phyloP scores from a whole-genome alignment of 2,329 filamentous ascomycete species.

The Aureobasidium subglaciale region DNA sequence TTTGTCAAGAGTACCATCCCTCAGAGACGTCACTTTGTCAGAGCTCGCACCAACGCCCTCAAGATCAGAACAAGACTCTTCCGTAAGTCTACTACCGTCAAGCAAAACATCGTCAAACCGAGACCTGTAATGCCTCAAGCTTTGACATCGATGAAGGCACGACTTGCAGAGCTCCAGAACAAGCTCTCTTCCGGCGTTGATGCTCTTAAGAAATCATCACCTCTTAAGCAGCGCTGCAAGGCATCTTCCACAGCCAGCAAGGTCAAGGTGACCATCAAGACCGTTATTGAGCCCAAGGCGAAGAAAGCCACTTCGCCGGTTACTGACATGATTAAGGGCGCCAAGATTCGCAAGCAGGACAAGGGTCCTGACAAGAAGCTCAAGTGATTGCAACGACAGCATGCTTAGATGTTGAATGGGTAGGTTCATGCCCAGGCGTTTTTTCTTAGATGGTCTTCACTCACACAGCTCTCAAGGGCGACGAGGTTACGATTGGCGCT shows the following conservation, averaged over 20 bases:
- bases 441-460: constrained; percentile 1
- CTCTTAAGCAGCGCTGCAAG: constrained; percentile 5
- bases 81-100: not conserved
- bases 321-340: not conserved
- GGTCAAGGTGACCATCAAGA: not conserved
- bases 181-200: not conserved
- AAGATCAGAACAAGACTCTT: constrained; percentile 9
- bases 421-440: constrained; percentile 2
- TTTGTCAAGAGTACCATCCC: constrained; percentile 9
- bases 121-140: not conserved
- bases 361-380: not conserved
- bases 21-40: constrained; percentile 1
- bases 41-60: constrained; percentile 12
- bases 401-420: not conserved
- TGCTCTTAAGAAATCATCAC: not conserved
- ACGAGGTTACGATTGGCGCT: not conserved
- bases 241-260: not conserved
- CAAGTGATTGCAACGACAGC: not conserved
- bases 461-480: not conserved
- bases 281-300: not conserved
- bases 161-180: not conserved
- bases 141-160: not conserved
- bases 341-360: not conserved
- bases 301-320: not conserved
- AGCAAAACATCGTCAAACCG: not conserved